These are phyloP conservation scores for Colletotrichum sp. DNA, from an alignment of 2,329 filamentous ascomycete genomes.

Conservation along the genomic window DNA sequence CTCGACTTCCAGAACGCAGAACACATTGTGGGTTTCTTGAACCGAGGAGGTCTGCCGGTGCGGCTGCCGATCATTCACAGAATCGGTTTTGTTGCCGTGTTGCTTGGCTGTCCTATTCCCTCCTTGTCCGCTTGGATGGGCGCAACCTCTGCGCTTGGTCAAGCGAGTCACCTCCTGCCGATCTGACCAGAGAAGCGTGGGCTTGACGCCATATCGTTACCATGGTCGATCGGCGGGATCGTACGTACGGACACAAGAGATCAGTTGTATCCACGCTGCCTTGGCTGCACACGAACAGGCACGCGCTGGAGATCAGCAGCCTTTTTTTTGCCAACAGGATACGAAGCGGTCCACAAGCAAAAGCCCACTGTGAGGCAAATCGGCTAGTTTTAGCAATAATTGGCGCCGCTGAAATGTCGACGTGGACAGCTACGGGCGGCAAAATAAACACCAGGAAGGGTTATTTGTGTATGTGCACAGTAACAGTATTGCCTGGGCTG, in stretches of 20 bases:
- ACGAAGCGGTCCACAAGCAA: constrained; percentile 5
- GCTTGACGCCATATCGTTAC: constrained; percentile 2
- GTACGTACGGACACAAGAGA: neutral
- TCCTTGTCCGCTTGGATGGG: neutral
- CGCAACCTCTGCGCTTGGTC: neutral
- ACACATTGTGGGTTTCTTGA: neutral
- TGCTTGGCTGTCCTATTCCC: neutral
- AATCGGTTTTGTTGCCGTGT: neutral
- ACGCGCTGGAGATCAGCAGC: neutral
- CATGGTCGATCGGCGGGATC: constrained; percentile 2
- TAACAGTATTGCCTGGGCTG: neutral
- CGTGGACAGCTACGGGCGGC: neutral
- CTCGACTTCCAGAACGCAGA: neutral
- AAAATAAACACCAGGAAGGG: neutral
- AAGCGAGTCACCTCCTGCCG: neutral
- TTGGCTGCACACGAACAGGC: neutral
- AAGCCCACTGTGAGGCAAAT: neutral
- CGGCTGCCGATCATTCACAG: neutral
- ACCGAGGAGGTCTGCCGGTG: neutral
- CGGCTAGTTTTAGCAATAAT: neutral
- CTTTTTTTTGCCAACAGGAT: neutral
- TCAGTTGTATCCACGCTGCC: neutral
- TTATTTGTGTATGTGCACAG: neutral
- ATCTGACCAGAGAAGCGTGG: constrained; percentile 4
- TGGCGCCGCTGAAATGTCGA: neutral